Conservation (phyloP, 2,329 filamentous ascomycete genomes). For the Stenocarpella maydis region DNA sequence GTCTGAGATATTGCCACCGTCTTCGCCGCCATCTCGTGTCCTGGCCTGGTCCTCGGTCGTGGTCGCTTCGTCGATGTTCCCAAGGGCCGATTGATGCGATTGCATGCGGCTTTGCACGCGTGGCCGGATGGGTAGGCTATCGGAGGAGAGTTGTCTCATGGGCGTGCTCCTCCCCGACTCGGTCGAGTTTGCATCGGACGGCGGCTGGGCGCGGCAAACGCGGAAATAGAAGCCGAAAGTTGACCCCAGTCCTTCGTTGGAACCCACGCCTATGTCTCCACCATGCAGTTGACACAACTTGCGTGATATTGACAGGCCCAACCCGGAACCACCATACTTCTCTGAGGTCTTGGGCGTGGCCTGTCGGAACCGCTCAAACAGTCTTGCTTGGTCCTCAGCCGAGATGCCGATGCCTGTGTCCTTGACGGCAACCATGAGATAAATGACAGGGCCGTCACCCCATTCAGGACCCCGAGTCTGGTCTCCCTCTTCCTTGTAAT, state of each 20-base stretch:
- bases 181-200: background rate
- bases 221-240: slow-evolving; percentile 27
- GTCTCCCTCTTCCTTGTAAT: background rate
- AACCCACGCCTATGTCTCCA: slow-evolving; percentile 24
- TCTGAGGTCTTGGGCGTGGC: slow-evolving; percentile 28
- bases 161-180: background rate
- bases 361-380: slow-evolving; percentile 26
- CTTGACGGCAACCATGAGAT: slow-evolving; percentile 20
- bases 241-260: slow-evolving; percentile 10
- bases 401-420: slow-evolving; percentile 22
- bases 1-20: background rate
- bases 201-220: background rate
- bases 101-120: background rate
- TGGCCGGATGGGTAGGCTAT: background rate
- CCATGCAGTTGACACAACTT: slow-evolving; percentile 25
- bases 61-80: background rate
- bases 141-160: slow-evolving; percentile 3
- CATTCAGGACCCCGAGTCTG: slow-evolving; percentile 3
- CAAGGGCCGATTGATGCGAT: background rate
- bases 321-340: slow-evolving; percentile 16
- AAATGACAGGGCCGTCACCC: slow-evolving; percentile 5
- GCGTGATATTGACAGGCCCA: slow-evolving; percentile 22
- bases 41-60: background rate
- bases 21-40: background rate
- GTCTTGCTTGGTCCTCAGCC: background rate